phyloP scores from a whole-genome alignment of 176 grass and related monocot genomes.

The Musa itinerans region DNA sequence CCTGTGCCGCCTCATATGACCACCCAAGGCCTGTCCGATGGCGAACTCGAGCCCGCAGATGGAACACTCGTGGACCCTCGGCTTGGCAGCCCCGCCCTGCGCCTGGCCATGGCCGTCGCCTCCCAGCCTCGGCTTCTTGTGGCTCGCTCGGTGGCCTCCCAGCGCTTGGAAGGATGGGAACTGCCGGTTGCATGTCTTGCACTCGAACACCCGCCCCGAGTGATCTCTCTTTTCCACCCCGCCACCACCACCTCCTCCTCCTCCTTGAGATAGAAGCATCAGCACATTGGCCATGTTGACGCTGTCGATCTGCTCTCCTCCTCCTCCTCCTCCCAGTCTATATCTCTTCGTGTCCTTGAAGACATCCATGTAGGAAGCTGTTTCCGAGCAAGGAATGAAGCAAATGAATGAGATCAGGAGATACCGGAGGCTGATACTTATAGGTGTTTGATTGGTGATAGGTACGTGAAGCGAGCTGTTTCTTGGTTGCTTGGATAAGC shows the following conservation, averaged over 20 bases:
- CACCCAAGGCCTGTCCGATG: constrained; percentile 4
- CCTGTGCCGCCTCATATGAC: neutral
- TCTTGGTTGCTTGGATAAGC: neutral
- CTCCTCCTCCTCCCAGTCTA: neutral
- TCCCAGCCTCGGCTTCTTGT: neutral
- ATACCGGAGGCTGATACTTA: neutral
- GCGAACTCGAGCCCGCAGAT: neutral
- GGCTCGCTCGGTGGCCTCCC: neutral
- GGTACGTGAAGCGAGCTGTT: neutral
- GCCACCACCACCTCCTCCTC: neutral
- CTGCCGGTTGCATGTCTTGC: constrained; percentile 2
- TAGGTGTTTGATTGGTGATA: neutral
- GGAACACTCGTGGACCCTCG: constrained; percentile 1
- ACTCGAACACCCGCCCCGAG: neutral
- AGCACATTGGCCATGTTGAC: neutral
- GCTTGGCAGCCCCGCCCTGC: neutral
- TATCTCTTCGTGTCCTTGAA: neutral
- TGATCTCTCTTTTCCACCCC: neutral
- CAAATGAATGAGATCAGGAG: neutral
- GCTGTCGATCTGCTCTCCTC: neutral
- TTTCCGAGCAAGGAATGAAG: neutral
- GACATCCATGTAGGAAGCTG: neutral
- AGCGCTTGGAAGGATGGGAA: constrained; percentile 7
- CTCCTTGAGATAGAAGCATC: neutral
- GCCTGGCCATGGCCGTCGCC: neutral